Conservation (phyloP, 176 grass and related monocot genomes). For the Urochloa ruziziensis region DNA sequence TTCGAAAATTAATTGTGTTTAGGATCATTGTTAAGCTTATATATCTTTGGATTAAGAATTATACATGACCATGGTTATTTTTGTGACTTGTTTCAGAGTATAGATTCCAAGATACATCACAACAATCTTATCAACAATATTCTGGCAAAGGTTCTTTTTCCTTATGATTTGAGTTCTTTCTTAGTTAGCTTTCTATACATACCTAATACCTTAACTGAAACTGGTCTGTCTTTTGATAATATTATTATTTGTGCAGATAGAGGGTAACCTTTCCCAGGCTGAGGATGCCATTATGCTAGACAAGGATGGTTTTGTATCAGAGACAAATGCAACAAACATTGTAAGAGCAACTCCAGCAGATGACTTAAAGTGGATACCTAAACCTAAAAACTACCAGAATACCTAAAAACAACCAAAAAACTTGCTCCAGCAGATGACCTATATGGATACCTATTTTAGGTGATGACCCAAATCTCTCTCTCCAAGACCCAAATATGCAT, state of each 20-base stretch:
- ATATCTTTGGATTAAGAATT: background rate
- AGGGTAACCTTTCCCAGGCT: slow-evolving; percentile 81
- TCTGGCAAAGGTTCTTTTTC: slow-evolving; percentile 85
- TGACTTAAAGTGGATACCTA: too few species aligned
- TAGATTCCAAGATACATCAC: slow-evolving; percentile 99
- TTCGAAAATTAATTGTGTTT: too few species aligned
- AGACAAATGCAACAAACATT: slow-evolving; percentile 99
- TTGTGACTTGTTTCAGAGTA: slow-evolving; percentile 62
- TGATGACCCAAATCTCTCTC: too few species aligned
- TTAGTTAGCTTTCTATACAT: slow-evolving; percentile 2
- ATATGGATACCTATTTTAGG: too few species aligned
- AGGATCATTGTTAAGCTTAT: too few species aligned
- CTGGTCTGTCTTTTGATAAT: background rate
- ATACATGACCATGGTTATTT: slow-evolving; percentile 2
- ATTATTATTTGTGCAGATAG: slow-evolving; percentile 70
- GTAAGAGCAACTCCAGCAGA: too few species aligned
- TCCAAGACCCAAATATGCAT: too few species aligned
- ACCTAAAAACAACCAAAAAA: too few species aligned
- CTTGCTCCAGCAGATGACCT: too few species aligned
- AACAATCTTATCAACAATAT: slow-evolving; percentile 99
- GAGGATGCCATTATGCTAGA: slow-evolving; percentile 98
- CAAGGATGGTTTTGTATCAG: slow-evolving; percentile 99
- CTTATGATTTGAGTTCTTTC: slow-evolving; percentile 26
- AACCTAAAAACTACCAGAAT: too few species aligned
- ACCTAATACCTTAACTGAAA: background rate